Percentiles rank a stretch among this genome's conserved stretches.
phyloP scores from a whole-genome alignment of 306 rosid species.

The Nissolia schottii region DNA sequence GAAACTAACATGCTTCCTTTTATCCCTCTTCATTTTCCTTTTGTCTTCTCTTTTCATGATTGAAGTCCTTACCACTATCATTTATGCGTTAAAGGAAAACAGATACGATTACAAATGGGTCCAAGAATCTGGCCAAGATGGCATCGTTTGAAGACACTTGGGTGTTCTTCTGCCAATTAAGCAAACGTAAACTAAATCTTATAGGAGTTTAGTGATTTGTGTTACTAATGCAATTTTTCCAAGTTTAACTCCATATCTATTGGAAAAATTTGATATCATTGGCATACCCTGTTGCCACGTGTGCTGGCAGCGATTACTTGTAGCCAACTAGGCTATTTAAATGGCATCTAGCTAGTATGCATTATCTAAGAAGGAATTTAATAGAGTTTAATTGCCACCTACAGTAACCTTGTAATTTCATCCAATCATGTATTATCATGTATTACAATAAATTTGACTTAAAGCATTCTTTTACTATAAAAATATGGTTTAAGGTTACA shows the following conservation, averaged over 20 bases:
- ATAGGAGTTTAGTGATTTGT: conserved; percentile 13
- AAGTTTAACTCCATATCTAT: not conserved
- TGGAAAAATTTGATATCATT: not conserved
- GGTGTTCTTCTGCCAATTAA: conserved; percentile 19
- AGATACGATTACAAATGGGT: not conserved
- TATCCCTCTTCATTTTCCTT: not conserved
- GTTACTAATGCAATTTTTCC: not conserved
- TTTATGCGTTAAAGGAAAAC: not conserved
- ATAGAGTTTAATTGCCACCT: too few species aligned
- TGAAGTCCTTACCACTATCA: conserved; percentile 11
- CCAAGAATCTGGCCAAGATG: not conserved
- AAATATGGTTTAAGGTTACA: too few species aligned
- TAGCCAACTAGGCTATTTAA: conserved; percentile 5
- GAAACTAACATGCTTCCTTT: not conserved
- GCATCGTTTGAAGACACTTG: conserved; percentile 14
- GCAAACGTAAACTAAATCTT: not conserved
- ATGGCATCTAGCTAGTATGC: not conserved
- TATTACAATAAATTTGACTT: too few species aligned
- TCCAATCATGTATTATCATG: too few species aligned
- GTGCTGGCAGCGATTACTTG: conserved; percentile 5
- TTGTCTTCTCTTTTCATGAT: conserved; percentile 21
- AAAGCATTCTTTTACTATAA: too few species aligned
- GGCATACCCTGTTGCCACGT: not conserved
- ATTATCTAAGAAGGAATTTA: not conserved
- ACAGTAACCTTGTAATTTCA: too few species aligned